phyloP scores from a whole-genome alignment of 2,329 filamentous ascomycete genomes.

The Fusarium bactridioides region DNA sequence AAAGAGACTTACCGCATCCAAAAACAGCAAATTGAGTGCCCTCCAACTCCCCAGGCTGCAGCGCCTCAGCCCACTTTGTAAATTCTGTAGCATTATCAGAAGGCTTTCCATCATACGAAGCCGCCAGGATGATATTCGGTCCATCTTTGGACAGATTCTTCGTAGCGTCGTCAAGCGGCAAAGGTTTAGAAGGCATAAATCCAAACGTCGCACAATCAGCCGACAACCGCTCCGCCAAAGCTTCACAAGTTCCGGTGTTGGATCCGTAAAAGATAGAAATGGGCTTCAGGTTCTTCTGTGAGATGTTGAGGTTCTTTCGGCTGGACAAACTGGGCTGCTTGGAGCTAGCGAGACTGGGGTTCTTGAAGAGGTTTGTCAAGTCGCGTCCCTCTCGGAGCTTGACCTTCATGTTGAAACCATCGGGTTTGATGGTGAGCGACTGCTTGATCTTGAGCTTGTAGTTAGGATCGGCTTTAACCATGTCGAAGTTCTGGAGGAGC shows the following conservation, averaged over 20 bases:
- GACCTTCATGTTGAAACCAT: not conserved
- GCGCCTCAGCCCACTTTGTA: not conserved
- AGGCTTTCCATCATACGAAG: not conserved
- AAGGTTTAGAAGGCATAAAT: not conserved
- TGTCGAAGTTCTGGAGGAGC: slow-evolving; percentile 1
- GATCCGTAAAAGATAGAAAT: slow-evolving; percentile 1
- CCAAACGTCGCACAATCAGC: slow-evolving; percentile 8
- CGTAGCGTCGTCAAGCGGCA: not conserved
- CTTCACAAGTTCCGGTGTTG: slow-evolving; percentile 1
- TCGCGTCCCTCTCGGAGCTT: slow-evolving; percentile 1
- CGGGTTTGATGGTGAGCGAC: not conserved
- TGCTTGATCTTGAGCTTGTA: slow-evolving; percentile 13
- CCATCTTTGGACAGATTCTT: not conserved
- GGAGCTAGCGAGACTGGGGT: not conserved
- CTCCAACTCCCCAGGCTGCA: not conserved
- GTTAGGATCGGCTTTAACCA: not conserved
- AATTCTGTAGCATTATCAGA: slow-evolving; percentile 1
- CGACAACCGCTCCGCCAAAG: not conserved
- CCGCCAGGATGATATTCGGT: not conserved
- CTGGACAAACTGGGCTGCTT: not conserved
- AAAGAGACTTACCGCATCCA: not conserved
- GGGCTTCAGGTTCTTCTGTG: not conserved
- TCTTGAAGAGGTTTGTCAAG: not conserved
- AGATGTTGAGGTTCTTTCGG: not conserved
- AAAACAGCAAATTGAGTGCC: not conserved